Base-by-base conservation (phyloP, 176 grass and related monocot genomes). In the Oryza nivara region DNA sequence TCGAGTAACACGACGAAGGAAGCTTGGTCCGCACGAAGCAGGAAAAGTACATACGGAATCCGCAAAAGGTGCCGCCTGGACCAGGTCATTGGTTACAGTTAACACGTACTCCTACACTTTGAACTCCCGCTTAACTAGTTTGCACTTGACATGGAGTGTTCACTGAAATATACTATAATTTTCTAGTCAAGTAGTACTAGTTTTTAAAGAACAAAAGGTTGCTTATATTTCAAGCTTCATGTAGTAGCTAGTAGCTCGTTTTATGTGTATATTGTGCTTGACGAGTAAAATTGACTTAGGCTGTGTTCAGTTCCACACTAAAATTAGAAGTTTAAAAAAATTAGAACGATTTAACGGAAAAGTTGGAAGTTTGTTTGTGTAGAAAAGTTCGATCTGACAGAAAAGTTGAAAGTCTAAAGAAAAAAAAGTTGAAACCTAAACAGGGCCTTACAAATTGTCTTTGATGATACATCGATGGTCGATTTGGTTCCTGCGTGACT, bases 81-180 rank as follows among this genome's bases (percentile, higher is more conserved):
- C 30, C 30, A 51, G 43, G 58, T 38, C 81, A 74, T 15, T 22
- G 16, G 25, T 16, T 54, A 46, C 14, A 8, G 3, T 47, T 36
- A 26, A 23, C 11, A 23, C 7, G 7, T 41, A 26, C 26, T 26
- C 26, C 26, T 26, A 41, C 19, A 22, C 56, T 61, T 61, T 69
- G 9, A 2, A 3, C 19, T 28, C 17, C 6, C 11, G 1, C 61
- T 52, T 47, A 43, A 17, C 56, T 61, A 22, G 6, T 54, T 86
- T 45, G 30, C 69, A 65, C 9, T 22, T 68, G 14, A 13, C 56
- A 73, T 26, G 13, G 68, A 86, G 73, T 80, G 30, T 74, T 80
- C 22, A 43, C n/a, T 80, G 76, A 56, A 80, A 81, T 6, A 20
- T 32, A 44, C 9, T 65, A 35, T 32, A 13, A 40, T 36, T 54